phyloP scores from a whole-genome alignment of 1,284 basidiomycete species.

The Coriolopsis trogii region DNA sequence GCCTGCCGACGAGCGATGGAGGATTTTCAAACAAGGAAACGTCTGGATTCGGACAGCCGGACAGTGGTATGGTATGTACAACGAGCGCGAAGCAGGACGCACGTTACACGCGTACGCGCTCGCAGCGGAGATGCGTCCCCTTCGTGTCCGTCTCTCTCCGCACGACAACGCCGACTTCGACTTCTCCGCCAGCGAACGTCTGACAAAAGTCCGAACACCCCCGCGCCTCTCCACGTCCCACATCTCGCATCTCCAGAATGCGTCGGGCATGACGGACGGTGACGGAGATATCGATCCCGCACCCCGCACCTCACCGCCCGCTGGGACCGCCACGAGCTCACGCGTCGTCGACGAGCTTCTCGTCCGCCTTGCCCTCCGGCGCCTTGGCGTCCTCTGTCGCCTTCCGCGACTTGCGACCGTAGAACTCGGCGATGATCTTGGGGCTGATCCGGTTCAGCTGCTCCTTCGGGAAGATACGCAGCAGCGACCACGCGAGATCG shows the following conservation, averaged over 20 bases:
- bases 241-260: too few species aligned
- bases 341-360: conserved; percentile 63
- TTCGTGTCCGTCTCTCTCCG: too few species aligned
- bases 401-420: conserved; percentile 78
- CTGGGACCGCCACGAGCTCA: conserved; percentile 16
- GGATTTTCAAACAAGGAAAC: too few species aligned
- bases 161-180: not conserved
- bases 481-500: conserved; percentile 95
- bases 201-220: not conserved
- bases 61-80: too few species aligned
- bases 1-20: too few species aligned
- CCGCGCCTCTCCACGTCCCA: not conserved
- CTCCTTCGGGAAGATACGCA: conserved; percentile 99
- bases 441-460: conserved; percentile 95
- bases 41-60: too few species aligned
- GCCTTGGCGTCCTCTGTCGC: conserved; percentile 50
- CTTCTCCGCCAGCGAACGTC: not conserved
- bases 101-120: conserved; percentile 15
- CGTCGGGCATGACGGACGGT: too few species aligned
- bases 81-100: too few species aligned
- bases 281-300: conserved; percentile 1
- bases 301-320: not conserved
- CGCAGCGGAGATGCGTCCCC: too few species aligned
- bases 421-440: conserved; percentile 88
- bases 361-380: conserved; percentile 51